phyloP scores from a whole-genome alignment of 1,284 basidiomycete species.

The Apiotrichum domesticum region DNA sequence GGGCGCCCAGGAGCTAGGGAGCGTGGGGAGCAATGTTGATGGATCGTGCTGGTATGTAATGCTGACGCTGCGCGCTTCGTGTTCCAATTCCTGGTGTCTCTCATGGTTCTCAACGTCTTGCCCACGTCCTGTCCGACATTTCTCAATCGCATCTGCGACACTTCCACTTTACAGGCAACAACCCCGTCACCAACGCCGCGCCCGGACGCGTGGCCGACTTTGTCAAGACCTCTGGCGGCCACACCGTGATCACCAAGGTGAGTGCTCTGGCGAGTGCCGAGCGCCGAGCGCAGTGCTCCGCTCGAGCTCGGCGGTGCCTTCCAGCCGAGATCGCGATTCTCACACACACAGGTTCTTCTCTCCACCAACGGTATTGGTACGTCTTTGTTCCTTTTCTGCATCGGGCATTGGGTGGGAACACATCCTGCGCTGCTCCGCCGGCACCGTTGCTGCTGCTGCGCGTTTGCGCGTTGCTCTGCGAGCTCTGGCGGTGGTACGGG shows the following conservation, averaged over 20 bases:
- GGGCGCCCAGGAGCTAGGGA: no score
- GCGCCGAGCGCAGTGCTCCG: no score
- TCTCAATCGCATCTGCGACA: no score
- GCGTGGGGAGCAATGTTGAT: no score
- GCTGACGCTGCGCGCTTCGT: neutral
- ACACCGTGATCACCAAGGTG: slow-evolving; percentile 98
- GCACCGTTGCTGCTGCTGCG: neutral
- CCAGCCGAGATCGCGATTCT: neutral
- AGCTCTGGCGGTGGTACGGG: no score
- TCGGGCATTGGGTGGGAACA: no score
- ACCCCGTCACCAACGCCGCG: slow-evolving; percentile 77
- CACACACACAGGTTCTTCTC: slow-evolving; percentile 68
- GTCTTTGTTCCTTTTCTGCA: neutral
- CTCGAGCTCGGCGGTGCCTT: no score
- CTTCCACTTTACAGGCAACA: slow-evolving; percentile 62
- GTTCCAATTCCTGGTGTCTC: neutral
- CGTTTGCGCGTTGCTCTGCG: neutral
- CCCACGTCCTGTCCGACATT: neutral
- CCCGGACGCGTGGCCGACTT: slow-evolving; percentile 80
- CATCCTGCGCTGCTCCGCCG: no score
- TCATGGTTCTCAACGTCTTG: neutral
- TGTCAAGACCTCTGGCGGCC: slow-evolving; percentile 84
- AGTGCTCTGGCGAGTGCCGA: slow-evolving; percentile 17
- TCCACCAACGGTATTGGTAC: slow-evolving; percentile 97
- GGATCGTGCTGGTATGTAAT: no score